These are phyloP conservation scores for Lanmaoa rubissima DNA, from an alignment of 768 basidiomycete genomes.

Conservation along the genomic window DNA sequence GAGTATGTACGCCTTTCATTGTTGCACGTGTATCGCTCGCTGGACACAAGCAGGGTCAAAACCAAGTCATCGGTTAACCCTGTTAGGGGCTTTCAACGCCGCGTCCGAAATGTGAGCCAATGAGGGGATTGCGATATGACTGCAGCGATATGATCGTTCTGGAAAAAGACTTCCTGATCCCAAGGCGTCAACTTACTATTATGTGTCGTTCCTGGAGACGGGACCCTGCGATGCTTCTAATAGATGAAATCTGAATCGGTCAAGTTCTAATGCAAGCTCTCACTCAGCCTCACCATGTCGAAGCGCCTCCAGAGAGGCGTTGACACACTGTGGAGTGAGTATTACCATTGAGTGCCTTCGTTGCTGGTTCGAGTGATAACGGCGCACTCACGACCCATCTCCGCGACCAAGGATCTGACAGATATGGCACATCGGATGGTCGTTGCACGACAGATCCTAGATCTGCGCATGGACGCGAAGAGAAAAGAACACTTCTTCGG, in stretches of 20 bases:
- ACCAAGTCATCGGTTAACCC: not conserved
- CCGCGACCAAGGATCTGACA: conserved; percentile 5
- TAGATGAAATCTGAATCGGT: conserved; percentile 6
- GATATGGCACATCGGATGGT: conserved; percentile 2
- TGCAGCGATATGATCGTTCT: conserved; percentile 7
- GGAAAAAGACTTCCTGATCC: conserved; percentile 8
- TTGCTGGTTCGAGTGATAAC: not conserved
- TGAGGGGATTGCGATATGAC: conserved; percentile 15
- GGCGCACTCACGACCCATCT: conserved; percentile 1
- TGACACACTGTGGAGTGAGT: conserved; percentile 15
- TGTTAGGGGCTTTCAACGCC: conserved; percentile 1
- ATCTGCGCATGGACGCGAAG: conserved; percentile 1
- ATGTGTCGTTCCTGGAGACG: conserved; percentile 14
- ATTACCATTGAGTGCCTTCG: conserved; percentile 3
- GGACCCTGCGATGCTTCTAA: conserved; percentile 12
- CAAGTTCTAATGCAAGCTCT: not conserved
- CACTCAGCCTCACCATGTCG: not conserved
- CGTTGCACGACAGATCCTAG: not conserved
- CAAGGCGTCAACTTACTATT: not conserved
- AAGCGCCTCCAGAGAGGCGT: not conserved
- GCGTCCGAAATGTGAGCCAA: conserved; percentile 21
- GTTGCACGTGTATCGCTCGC: conserved; percentile 4
- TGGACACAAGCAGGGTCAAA: not conserved
- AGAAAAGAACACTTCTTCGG: not conserved
- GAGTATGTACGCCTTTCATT: not conserved